These are phyloP conservation scores for Chlamydomonas incerta DNA, from an alignment of 139 green algal species.

Conservation along the genomic window DNA sequence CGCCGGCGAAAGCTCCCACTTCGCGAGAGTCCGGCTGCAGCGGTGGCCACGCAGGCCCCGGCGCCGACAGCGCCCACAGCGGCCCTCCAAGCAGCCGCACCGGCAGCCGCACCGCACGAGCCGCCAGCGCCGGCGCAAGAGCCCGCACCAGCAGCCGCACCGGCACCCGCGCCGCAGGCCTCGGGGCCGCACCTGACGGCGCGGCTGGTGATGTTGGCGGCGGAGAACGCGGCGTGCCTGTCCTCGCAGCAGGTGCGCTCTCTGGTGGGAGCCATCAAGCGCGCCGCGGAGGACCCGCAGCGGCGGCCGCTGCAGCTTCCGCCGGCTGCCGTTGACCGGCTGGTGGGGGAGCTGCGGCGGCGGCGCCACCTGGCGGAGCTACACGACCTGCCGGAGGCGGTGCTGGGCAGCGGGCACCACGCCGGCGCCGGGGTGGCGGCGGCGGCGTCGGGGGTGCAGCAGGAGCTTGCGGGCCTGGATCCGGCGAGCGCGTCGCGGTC, in stretches of 20 bases:
- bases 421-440: too few relatives aligned
- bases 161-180: not conserved
- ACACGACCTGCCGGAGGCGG: not conserved
- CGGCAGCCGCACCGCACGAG: too few relatives aligned
- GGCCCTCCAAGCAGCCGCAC: too few relatives aligned
- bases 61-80: not conserved
- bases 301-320: not conserved
- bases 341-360: constrained; percentile 15
- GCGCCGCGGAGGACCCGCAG: not conserved
- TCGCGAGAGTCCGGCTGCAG: too few relatives aligned
- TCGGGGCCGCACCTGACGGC: not conserved
- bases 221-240: constrained; percentile 26
- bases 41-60: too few relatives aligned
- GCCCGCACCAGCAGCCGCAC: too few relatives aligned
- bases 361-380: constrained; percentile 15
- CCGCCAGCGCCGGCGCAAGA: not conserved
- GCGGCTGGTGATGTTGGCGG: constrained; percentile 10
- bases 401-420: not conserved
- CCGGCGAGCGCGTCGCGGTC: too few relatives aligned
- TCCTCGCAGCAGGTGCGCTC: not conserved
- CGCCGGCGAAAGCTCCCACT: too few relatives aligned
- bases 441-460: too few relatives aligned
- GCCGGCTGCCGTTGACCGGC: not conserved
- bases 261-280: not conserved
- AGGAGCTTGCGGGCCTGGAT: too few relatives aligned